A percentile compares a stretch with the other conserved stretches of the same genome.
Conservation (phyloP, 257 asterid species). For the Dorcoceras hygrometricum region DNA sequence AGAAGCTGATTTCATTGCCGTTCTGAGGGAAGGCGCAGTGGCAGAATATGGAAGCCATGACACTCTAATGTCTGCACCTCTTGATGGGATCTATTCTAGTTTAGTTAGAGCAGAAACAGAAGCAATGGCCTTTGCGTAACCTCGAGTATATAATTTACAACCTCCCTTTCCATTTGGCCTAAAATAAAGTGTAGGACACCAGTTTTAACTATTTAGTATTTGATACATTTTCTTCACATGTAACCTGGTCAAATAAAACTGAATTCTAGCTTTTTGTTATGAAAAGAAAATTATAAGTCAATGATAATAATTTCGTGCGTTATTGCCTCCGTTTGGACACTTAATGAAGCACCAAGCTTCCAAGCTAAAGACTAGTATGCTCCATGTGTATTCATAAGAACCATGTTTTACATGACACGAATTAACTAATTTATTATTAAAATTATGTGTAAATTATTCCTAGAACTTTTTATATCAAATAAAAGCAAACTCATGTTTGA, state of each 20-base stretch:
- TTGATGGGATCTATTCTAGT: conserved; percentile 58
- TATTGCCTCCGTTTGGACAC: no score
- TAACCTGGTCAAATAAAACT: neutral
- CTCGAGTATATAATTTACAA: neutral
- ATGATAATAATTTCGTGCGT: no score
- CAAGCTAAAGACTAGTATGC: no score
- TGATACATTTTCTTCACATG: neutral
- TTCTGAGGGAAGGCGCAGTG: conserved; percentile 56
- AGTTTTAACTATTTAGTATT: neutral
- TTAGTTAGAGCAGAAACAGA: conserved; percentile 74
- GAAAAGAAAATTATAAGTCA: no score
- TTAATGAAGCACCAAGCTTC: no score
- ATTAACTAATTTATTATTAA: no score
- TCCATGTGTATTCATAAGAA: no score
- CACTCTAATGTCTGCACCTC: conserved; percentile 46
- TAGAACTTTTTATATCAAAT: no score
- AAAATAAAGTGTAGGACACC: neutral
- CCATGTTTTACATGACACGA: no score
- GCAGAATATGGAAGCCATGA: conserved; percentile 74
- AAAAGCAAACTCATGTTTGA: no score
- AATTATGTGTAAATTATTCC: no score
- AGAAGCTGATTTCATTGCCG: conserved; percentile 62
- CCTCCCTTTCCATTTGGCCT: neutral
- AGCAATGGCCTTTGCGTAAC: conserved; percentile 65
- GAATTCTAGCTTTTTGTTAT: no score